A percentile compares a stretch with the other conserved stretches of the same genome.
Evolutionary conservation across 805 yeast species (phyloP).

Genomic region (Debaryomyces hansenii): DNA sequence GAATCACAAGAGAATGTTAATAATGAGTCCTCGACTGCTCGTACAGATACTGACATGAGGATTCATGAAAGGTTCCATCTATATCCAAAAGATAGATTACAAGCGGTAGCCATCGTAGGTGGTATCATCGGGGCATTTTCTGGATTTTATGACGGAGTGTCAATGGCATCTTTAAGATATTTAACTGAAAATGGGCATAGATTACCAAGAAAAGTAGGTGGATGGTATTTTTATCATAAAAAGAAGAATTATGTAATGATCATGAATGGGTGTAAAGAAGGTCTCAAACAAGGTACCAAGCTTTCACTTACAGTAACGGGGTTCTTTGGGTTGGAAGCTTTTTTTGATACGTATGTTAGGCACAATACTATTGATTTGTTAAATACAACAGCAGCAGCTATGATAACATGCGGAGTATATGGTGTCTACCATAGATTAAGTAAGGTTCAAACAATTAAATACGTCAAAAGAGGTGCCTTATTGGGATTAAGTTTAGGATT

Average conservation of each 20-base stretch:
- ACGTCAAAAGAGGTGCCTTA: constrained; percentile 51
- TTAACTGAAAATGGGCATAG: constrained; percentile 83
- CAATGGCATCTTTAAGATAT: constrained; percentile 54
- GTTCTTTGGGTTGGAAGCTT: constrained; percentile 63
- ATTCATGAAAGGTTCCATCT: constrained; percentile 49
- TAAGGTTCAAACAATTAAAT: constrained; percentile 38
- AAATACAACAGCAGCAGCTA: constrained; percentile 61
- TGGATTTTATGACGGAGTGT: constrained; percentile 64
- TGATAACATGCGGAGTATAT: constrained; percentile 50
- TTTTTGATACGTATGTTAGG: constrained; percentile 46
- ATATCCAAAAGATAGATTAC: constrained; percentile 46
- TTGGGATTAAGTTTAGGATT: constrained; percentile 65
- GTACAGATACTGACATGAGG: constrained; percentile 1
- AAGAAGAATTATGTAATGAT: constrained; percentile 76
- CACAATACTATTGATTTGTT: constrained; percentile 58
- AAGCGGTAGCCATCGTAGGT: constrained; percentile 36
- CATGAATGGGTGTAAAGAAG: constrained; percentile 51
- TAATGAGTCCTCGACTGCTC: not conserved
- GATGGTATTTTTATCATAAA: constrained; percentile 88
- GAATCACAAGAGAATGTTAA: not conserved
- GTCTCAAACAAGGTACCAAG: constrained; percentile 36
- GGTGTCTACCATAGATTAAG: constrained; percentile 48
- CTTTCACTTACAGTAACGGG: constrained; percentile 45
- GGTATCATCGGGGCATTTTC: constrained; percentile 47
- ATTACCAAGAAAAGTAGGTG: constrained; percentile 72